Evolutionary conservation across 768 basidiomycete species (phyloP), one percentile per base, ranked within the genome.

Genomic region (Tulasnella sp.): DNA sequence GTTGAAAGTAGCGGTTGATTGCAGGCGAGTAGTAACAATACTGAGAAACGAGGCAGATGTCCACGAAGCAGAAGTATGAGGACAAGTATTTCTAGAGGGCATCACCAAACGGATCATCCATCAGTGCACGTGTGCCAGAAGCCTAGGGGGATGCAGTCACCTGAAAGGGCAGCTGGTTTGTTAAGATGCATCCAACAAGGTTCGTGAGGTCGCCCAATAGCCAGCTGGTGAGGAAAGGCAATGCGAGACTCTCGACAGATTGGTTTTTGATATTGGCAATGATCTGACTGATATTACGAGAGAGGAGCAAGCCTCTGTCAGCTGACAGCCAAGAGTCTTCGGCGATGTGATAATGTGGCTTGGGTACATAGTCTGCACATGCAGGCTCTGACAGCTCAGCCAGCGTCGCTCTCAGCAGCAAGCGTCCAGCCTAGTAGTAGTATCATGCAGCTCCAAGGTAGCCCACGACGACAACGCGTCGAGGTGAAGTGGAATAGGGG

Each of bases 201-300:
- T 98, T 98, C 19, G 92, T 92, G 22, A 87, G 74, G 72, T 99
- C 96, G 50, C 94, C 92, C 22, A 89, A 76, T 60, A 92, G 74
- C 96, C 96, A 99, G 65, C 89, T 96, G 62, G 83, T 77, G 55
- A 99, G 78, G 71, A 99, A 99, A 0, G 93, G 92, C 17, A 97
- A 74, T 1, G 96, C 87, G 51, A 99, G 82, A 29, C 93, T 86
- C 65, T 92, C 91, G 68, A 86, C 90, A 45, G 87, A 91, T 68
- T 84, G 80, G 17, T 77, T 73, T 59, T 74, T 75, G 58, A 78
- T 73, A 70, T 93, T 96, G 73, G 89, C 84, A 30, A 92, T 49
- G 8, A 94, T 77, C 75, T 96, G 92, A 49, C 91, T 93, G 62
- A 22, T 7, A 38, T 38, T n/a, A n/a, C n/a, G n/a, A n/a, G n/a